Base-by-base conservation (phyloP, 352 stramenopile genomes). In the Blastocystis sp. region DNA sequence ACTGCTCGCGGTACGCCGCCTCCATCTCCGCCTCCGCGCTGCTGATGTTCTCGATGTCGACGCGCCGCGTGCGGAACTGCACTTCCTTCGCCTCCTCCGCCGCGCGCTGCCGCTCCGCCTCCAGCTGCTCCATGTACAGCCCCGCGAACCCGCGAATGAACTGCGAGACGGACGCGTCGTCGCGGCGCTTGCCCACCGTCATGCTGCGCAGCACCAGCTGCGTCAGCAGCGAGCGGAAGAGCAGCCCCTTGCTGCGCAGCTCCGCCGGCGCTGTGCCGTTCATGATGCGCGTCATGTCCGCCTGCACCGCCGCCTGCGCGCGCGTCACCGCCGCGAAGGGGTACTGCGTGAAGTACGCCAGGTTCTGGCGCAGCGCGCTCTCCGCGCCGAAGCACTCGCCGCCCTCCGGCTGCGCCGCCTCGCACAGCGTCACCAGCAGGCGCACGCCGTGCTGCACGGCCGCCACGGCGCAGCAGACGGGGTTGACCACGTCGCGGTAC, bases 1-100 rank as follows among this genome's bases (percentile, higher is more conserved):
- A 98, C 87, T 97, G 93, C 23, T 96, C 90, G 3, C 92, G 90
- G 81, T 94, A 97, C 60, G 95, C 92, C 48, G 93, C 89, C 84
- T 98, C 94, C 11, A 92, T 84, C 9, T 62, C 59, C 64, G 89
- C 91, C 70, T 90, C 76, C 52, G 91, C 34, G 23, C 74, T 64
- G 1, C 56, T 84, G 56, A 84, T 84, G 45, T 84, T 84, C 17
- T 84, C 74, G 45, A 84, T 84, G 45, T 84, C 48, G 9, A 84
- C 21, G 34, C 80, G 61, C 41, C 93, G 93, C 41, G 93, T 92
- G 61, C 95, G 89, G 86, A 71, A 90, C 76, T 88, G 52, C 28
- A 90, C 65, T 11, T 48, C 66, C 43, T 88, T 70, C 38, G 76
- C 78, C 65, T 62, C 88, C 69, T 90, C 76, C 62, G 79, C 88